Percentiles rank a stretch among this genome's conserved stretches.
Evolutionary conservation across 805 yeast genomes (phyloP).

Genomic region (Saturnispora sekii): DNA sequence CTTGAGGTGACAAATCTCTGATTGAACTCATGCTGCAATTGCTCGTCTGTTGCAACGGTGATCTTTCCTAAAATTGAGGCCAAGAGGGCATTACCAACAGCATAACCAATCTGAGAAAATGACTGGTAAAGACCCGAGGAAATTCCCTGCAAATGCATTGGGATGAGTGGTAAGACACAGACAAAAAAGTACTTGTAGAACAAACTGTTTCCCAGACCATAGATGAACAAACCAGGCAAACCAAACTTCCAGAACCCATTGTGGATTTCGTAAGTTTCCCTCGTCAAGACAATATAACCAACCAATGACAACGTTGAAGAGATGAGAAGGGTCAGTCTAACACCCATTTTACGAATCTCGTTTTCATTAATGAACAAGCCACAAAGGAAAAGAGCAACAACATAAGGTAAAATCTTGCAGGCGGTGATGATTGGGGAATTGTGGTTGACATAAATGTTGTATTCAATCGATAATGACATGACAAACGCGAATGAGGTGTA

Average conservation of each 20-base stretch:
- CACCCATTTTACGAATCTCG: slow-evolving; percentile 16
- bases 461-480: slow-evolving; percentile 11
- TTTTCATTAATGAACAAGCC: slow-evolving; percentile 16
- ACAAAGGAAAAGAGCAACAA: slow-evolving; percentile 25
- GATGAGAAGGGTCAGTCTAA: slow-evolving; percentile 12
- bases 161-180: slow-evolving; percentile 20
- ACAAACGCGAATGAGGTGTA: slow-evolving; percentile 9
- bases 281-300: slow-evolving; percentile 16
- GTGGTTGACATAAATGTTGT: slow-evolving; percentile 22
- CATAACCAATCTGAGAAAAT: slow-evolving; percentile 12
- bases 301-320: slow-evolving; percentile 13
- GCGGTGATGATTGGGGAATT: slow-evolving; percentile 29
- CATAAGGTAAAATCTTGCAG: slow-evolving; percentile 28
- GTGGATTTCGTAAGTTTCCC: slow-evolving; percentile 10
- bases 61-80: slow-evolving; percentile 12
- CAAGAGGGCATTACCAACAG: slow-evolving; percentile 14
- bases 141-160: slow-evolving; percentile 16
- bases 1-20: slow-evolving; percentile 2
- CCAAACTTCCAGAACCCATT: slow-evolving; percentile 21
- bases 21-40: slow-evolving; percentile 3
- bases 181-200: slow-evolving; percentile 29
- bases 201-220: slow-evolving; percentile 19
- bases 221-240: slow-evolving; percentile 18
- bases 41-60: not conserved
- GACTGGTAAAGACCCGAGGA: slow-evolving; percentile 15